Evolutionary conservation across 2,329 filamentous ascomycete species (phyloP).

Genomic region (Alternaria brassicicola): DNA sequence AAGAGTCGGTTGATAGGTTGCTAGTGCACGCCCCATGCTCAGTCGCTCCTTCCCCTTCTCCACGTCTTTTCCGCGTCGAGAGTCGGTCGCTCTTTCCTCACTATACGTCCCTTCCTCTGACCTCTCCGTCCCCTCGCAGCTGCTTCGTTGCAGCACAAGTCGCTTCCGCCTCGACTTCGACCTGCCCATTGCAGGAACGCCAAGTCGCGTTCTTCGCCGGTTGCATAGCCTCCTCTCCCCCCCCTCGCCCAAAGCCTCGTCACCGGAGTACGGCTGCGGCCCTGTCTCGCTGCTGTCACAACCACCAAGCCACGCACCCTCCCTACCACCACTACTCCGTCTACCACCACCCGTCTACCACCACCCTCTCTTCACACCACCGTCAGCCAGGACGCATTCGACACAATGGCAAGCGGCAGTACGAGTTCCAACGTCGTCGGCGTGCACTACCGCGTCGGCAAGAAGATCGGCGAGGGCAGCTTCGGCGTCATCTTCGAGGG

Average conservation of each 20-base stretch:
- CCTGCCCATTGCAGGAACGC: slow-evolving; percentile 17
- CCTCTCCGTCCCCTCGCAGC: slow-evolving; percentile 22
- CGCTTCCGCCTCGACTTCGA: slow-evolving; percentile 16
- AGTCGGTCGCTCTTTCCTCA: slow-evolving; percentile 32
- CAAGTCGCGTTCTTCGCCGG: slow-evolving; percentile 22
- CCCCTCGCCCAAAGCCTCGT: too few relatives aligned
- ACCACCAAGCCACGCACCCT: slow-evolving; percentile 7
- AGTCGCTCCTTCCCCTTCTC: slow-evolving; percentile 30
- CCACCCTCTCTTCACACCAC: slow-evolving; percentile 12
- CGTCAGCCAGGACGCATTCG: slow-evolving; percentile 5
- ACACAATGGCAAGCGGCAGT: slow-evolving; percentile 80
- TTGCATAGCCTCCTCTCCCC: slow-evolving; percentile 18
- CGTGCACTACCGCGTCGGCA: slow-evolving; percentile 97
- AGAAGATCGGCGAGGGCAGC: slow-evolving; percentile 98
- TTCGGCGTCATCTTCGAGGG: slow-evolving; percentile 99
- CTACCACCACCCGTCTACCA: slow-evolving; percentile 7
- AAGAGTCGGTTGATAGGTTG: slow-evolving; percentile 6
- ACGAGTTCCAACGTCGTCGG: slow-evolving; percentile 96
- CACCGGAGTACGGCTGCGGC: slow-evolving; percentile 32
- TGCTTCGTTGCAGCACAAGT: slow-evolving; percentile 28
- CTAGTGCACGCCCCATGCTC: slow-evolving; percentile 16
- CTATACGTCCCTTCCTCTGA: slow-evolving; percentile 32
- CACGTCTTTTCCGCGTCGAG: slow-evolving; percentile 34
- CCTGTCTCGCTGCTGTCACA: slow-evolving; percentile 23
- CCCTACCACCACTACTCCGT: too few relatives aligned